phyloP scores from a whole-genome alignment of 768 basidiomycete genomes.

The Coprinellus micaceus region DNA sequence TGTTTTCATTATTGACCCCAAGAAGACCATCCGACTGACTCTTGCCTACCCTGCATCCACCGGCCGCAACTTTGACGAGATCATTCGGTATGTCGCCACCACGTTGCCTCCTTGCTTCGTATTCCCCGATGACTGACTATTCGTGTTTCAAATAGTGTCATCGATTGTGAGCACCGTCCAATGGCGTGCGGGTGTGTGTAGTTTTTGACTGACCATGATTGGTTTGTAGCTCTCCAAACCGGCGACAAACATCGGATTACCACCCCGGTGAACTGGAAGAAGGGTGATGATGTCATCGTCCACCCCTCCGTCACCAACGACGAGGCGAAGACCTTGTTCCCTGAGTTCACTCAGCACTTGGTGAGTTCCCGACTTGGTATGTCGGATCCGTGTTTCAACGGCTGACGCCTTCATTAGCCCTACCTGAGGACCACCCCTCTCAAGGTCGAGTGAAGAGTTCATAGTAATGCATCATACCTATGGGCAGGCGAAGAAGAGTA shows the following conservation, averaged over 20 bases:
- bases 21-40: slow-evolving; percentile 88
- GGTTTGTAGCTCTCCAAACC: slow-evolving; percentile 70
- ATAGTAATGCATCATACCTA: neutral
- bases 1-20: slow-evolving; percentile 96
- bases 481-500: no score
- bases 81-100: slow-evolving; percentile 38
- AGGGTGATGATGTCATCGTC: slow-evolving; percentile 91
- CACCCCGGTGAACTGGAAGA: slow-evolving; percentile 94
- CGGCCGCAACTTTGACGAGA: slow-evolving; percentile 85
- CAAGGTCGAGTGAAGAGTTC: slow-evolving; percentile 28
- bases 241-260: slow-evolving; percentile 83
- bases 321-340: slow-evolving; percentile 90
- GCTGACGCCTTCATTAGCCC: slow-evolving; percentile 41
- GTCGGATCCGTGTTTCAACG: neutral
- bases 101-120: neutral
- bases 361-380: slow-evolving; percentile 34
- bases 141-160: slow-evolving; percentile 42
- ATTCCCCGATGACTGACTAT: slow-evolving; percentile 2
- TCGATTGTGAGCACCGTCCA: slow-evolving; percentile 55
- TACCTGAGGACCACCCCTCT: slow-evolving; percentile 84
- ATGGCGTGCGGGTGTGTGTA: neutral
- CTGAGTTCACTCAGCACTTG: slow-evolving; percentile 73
- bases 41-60: slow-evolving; percentile 93
- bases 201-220: slow-evolving; percentile 6
- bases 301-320: slow-evolving; percentile 81